These are phyloP conservation scores for Coprinopsis cinerea DNA, from an alignment of 768 basidiomycete genomes.

Conservation along the genomic window DNA sequence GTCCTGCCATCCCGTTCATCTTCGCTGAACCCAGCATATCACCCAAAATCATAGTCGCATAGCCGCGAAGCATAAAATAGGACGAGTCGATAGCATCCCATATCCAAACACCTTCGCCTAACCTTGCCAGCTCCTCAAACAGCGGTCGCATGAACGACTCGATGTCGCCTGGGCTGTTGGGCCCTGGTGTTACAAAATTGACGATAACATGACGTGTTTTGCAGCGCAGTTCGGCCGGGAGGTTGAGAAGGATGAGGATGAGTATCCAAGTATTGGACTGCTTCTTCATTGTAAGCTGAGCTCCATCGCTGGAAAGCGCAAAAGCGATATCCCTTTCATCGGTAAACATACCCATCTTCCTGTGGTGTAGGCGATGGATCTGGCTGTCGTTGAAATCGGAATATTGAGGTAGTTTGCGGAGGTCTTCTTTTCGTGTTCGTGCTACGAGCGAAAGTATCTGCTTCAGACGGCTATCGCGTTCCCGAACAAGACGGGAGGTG, in stretches of 20 bases:
- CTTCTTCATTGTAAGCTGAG: constrained; percentile 26
- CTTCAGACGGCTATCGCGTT: constrained; percentile 16
- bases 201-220: constrained; percentile 13
- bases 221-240: constrained; percentile 17
- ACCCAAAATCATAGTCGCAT: constrained; percentile 19
- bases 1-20: constrained; percentile 24
- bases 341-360: constrained; percentile 14
- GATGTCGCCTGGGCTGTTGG: constrained; percentile 19
- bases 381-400: constrained; percentile 19
- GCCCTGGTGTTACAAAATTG: constrained; percentile 19
- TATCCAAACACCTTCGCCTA: constrained; percentile 26
- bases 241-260: constrained; percentile 18
- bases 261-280: constrained; percentile 23
- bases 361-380: constrained; percentile 16
- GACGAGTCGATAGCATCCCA: constrained; percentile 24
- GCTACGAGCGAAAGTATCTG: constrained; percentile 10
- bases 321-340: constrained; percentile 19
- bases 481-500: constrained; percentile 13
- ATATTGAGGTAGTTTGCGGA: constrained; percentile 9
- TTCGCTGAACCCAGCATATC: constrained; percentile 31
- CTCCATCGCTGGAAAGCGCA: constrained; percentile 22
- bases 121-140: constrained; percentile 23
- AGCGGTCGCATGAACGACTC: constrained; percentile 18
- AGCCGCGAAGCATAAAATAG: constrained; percentile 18
- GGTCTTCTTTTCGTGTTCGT: not conserved